Conservation (phyloP, 768 basidiomycete genomes). For the Podaxis sp. region DNA sequence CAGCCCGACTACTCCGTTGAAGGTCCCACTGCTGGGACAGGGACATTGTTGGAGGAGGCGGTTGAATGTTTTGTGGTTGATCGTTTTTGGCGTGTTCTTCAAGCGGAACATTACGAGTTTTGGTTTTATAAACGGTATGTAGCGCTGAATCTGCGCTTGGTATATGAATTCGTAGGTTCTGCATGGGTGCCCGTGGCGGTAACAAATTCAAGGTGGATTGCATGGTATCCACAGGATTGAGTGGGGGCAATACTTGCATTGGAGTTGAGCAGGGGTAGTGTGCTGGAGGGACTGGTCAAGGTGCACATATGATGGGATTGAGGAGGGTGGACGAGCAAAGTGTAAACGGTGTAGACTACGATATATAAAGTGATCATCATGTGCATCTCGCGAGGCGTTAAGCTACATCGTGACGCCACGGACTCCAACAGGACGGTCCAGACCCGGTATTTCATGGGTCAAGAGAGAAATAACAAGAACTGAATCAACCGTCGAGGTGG, state of each 20-base stretch:
- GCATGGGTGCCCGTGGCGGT: neutral
- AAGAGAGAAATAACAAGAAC: no score
- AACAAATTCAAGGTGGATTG: neutral
- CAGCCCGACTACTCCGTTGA: neutral
- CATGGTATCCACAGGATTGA: neutral
- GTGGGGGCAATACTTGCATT: neutral
- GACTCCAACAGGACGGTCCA: no score
- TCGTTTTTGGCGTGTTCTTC: neutral
- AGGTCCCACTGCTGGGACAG: constrained; percentile 1
- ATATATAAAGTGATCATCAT: no score
- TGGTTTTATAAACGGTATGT: neutral
- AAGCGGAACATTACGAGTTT: neutral
- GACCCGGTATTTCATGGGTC: no score
- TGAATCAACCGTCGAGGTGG: no score
- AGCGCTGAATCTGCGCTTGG: neutral
- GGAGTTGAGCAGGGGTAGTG: neutral
- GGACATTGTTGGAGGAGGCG: constrained; percentile 14
- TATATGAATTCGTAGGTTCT: neutral
- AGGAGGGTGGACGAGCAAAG: no score
- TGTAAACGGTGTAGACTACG: neutral
- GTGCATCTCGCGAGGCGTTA: no score
- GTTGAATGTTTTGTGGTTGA: constrained; percentile 12
- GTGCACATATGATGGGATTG: no score
- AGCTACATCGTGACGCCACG: no score
- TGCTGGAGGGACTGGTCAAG: no score